phyloP scores from a whole-genome alignment of 768 basidiomycete genomes.

The Chlorophyllum brunneum region DNA sequence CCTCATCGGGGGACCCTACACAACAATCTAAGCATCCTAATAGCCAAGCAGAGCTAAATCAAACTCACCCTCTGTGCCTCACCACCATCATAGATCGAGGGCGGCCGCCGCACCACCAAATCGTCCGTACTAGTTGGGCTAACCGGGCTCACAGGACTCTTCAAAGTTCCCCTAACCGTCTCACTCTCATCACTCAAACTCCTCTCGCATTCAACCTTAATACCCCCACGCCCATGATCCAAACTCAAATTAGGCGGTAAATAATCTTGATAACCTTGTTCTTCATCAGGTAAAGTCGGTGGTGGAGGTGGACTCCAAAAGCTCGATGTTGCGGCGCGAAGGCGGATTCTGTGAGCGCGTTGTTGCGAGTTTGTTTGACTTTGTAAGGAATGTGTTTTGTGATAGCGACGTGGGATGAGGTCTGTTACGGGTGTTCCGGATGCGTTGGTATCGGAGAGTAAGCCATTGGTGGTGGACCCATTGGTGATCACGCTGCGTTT shows the following conservation, averaged over 20 bases:
- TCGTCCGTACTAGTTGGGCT: not conserved
- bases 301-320: conserved; percentile 20
- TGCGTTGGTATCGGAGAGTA: not conserved
- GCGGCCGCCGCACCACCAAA: not conserved
- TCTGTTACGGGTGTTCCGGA: not conserved
- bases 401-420: not conserved
- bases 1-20: not conserved
- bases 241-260: conserved; percentile 1
- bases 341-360: conserved; percentile 8
- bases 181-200: conserved; percentile 12
- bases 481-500: conserved; percentile 17
- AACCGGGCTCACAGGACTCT: not conserved
- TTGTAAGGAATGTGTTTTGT: not conserved
- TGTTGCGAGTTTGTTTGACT: conserved; percentile 3
- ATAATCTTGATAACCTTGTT: conserved; percentile 2
- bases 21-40: not conserved
- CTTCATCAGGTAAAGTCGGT: not conserved
- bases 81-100: not conserved
- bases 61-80: not conserved
- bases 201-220: not conserved
- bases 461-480: not conserved
- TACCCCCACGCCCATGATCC: not conserved
- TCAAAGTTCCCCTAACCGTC: conserved; percentile 1
- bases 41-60: not conserved
- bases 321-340: conserved; percentile 16